Evolutionary conservation across 2,329 filamentous ascomycete genomes (phyloP), one percentile per base, ranked within the genome.

Genomic region (Alternaria conjuncta): DNA sequence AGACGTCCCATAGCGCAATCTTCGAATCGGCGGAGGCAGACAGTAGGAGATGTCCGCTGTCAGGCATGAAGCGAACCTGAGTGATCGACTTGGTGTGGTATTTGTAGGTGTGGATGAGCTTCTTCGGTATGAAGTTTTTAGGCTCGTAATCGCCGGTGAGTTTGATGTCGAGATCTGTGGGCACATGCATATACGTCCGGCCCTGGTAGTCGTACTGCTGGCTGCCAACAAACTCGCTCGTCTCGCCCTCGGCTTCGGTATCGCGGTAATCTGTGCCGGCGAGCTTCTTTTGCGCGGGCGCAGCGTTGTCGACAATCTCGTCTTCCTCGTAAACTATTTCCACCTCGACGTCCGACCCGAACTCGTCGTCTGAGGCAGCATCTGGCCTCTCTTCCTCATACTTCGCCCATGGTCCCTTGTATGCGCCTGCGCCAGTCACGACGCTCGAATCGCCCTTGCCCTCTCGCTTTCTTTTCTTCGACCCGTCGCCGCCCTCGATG

Each of bases 101-200:
- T 81, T 92, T 95, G 92, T 92, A 99, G 26, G 92, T 92, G 78
- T 97, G 91, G 50, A 98, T 86, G 72, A 96, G 86, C 83, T 97
- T 98, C 86, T 97, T 98, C 41, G 96, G 96, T 61, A 96, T 93
- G 78, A 89, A 99, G 80, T 97, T 98, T 77, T 94, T 94, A 76
- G 88, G 81, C 75, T 90, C 94, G 47, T 86, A 80, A 64, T 96
- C 93, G 81, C 96, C 96, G 68, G 86, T 87, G 72, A 99, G 84
- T 58, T 76, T 78, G 65, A 81, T 76, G 41, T 78, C 77, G 32
- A 81, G 67, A 50, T 81, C 79, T 66, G 93, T 94, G 4, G 96
- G 96, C 49, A 98, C 86, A 81, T 99, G 96, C 95, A 99, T 97
- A 79, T 97, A 99, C 32, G 95, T 97, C 69, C 96, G 87, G 51